Evolutionary conservation across 139 green algal species (phyloP), one percentile per base, ranked within the genome.

Genomic region (Edaphochlamys debaryana): DNA sequence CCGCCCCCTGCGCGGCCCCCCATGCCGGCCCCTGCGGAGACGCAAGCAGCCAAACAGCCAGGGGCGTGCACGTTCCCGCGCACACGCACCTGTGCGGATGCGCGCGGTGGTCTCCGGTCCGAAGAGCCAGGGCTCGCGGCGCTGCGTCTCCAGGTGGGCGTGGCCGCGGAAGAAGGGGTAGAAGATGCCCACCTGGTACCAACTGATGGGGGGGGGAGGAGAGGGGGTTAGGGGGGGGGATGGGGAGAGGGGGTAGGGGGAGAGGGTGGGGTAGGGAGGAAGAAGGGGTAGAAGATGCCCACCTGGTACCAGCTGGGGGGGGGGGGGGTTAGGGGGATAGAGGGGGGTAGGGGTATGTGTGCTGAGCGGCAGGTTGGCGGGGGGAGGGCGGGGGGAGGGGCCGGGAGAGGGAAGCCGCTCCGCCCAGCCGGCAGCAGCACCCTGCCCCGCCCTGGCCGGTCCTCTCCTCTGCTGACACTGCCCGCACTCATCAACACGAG

Each of bases 161-260:
- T 99, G 97, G 54, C 92, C 97, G 19, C 96, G 88, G 91, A 99
- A 98, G 91, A 99, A 99, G 64, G 98, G 98, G 89, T 99, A 99
- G 94, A 94, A 99, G 32, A 90, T 88, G 19, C 91, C 98, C 36
- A 97, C 29, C 92, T 99, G 97, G 87, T 98, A 98, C 95, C 94
- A 98, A 0, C 96, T 90, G 60, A 67, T 20, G 29, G 60, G 60
- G 4, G 4, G 63, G 9, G 34, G 63, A 8, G 63, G 6, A 23
- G 63, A 17, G 38, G 54, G 7, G 38, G 38, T 15, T 7, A 29
- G 69, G 42, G 13, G n/a, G 36, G 36, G 20, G 15, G 19, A 25
- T 45, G 1, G 30, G 34, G 66, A 17, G 15, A 45, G 36, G 36
- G 36, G 36, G 66, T n/a, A n/a, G 13, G 9, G 60, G 9, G 29